Evolutionary conservation across 2,329 filamentous ascomycete species (phyloP), one percentile per base, ranked within the genome.

Genomic region (Periconia digitata): DNA sequence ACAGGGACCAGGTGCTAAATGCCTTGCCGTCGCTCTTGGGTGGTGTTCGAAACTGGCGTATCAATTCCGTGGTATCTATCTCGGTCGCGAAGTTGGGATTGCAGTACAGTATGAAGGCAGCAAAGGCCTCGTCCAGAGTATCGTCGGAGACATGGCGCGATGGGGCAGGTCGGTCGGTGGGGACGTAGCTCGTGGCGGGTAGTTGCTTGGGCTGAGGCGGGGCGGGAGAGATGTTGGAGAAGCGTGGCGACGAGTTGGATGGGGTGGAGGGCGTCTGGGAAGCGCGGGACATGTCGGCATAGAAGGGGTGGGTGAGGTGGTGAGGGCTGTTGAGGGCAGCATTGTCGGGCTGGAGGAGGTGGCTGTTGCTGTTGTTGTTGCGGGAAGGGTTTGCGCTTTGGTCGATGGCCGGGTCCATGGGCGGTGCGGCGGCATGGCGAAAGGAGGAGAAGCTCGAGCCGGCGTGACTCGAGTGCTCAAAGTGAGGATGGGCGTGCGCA

Each of bases 11-110:
- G 0, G 88, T 88, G 62, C 84, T 88, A 67, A 96, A 96, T 50
- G 79, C 85, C 71, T 95, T 95, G 51, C 89, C 89, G 59, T 92
- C 91, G 66, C 90, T 95, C 64, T 87, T 90, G 4, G 92, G 92
- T 1, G 90, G 90, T 22, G 78, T 84, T 40, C 86, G 82, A 69
- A 96, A 96, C 12, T 84, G 84, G 59, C 88, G 88, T 48, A 85
- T 83, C 40, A 96, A 74, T 45, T 86, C 83, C 3, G 78, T 72
- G 0, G 89, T 87, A 71, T 95, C 87, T 37, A 82, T 82, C 15
- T 84, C 80, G n/a, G 79, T 68, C 2, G 87, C 79, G 42, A 96
- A 85, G 37, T 83, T 85, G 5, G 92, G 92, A 69, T 96, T 96
- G 77, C 92, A 96, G 71, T 91, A 90, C 48, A 96, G 79, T 60